These are phyloP conservation scores for Abrus precatorius DNA, from an alignment of 306 rosid species.

Conservation along the genomic window DNA sequence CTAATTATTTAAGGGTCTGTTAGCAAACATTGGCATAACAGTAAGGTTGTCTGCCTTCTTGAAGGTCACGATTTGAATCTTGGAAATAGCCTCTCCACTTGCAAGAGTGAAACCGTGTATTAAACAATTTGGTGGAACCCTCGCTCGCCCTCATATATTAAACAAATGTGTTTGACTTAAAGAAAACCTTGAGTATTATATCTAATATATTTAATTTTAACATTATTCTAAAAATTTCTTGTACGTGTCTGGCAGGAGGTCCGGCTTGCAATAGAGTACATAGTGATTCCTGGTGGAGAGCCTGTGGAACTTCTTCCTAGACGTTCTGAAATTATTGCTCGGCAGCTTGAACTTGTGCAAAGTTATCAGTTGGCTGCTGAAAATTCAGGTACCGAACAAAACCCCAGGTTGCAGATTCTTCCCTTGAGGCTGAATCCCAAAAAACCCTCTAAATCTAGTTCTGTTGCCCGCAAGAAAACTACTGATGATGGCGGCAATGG, in stretches of 20 bases:
- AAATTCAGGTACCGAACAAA: slow-evolving; percentile 87
- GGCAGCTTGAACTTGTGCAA: slow-evolving; percentile 93
- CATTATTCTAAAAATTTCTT: background rate
- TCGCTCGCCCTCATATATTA: too few species aligned
- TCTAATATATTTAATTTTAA: background rate
- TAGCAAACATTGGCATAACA: too few species aligned
- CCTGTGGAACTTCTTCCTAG: slow-evolving; percentile 98
- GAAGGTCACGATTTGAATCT: too few species aligned
- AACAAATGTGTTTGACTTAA: slow-evolving; percentile 14
- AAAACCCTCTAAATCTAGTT: slow-evolving; percentile 57
- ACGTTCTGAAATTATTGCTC: slow-evolving; percentile 84
- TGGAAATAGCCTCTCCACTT: too few species aligned
- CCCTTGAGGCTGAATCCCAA: slow-evolving; percentile 73
- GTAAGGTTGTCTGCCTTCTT: too few species aligned
- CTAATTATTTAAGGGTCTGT: too few species aligned
- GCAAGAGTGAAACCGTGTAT: too few species aligned
- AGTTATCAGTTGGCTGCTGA: slow-evolving; percentile 93
- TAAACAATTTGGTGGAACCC: too few species aligned
- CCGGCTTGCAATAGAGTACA: slow-evolving; percentile 96
- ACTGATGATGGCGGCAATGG: slow-evolving; percentile 54
- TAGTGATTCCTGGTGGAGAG: slow-evolving; percentile 99
- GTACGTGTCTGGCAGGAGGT: slow-evolving; percentile 75
- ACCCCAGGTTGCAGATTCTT: slow-evolving; percentile 97
- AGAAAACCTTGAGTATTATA: background rate
- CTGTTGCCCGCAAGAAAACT: slow-evolving; percentile 54